phyloP scores from a whole-genome alignment of 495 filamentous ascomycete species.

The Talaromyces proteolyticus region DNA sequence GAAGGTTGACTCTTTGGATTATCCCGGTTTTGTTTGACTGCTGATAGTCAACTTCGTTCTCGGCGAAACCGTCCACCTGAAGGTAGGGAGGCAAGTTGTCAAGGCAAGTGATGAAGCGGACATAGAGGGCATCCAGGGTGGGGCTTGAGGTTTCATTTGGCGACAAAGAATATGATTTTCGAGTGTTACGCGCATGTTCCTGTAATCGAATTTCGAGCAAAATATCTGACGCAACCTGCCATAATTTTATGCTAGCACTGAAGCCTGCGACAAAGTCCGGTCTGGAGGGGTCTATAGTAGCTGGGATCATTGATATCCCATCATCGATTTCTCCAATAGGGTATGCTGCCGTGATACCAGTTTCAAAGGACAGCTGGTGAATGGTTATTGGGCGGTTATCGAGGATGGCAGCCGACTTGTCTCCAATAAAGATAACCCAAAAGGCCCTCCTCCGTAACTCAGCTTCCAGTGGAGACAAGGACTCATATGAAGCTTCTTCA shows the following conservation, averaged over 20 bases:
- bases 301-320: background rate
- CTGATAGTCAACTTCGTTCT: background rate
- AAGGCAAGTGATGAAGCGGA: background rate
- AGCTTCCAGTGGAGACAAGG: conserved; percentile 18
- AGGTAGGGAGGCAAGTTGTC: background rate
- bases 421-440: conserved; percentile 39
- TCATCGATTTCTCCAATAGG: background rate
- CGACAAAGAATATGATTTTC: background rate
- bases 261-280: background rate
- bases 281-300: background rate
- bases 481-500: background rate
- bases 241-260: background rate
- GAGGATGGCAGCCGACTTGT: background rate
- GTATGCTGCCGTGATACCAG: background rate
- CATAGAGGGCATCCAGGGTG: background rate
- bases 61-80: background rate
- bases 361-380: background rate
- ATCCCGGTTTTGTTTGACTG: background rate
- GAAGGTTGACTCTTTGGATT: background rate
- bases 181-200: background rate
- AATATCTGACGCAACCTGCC: background rate
- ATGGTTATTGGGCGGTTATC: background rate
- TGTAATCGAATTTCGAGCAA: background rate
- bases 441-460: conserved; percentile 48
- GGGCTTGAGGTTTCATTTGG: background rate